Evolutionary conservation across 192 early-diverging fungal species (phyloP).

Genomic region (Coemansia sp.): DNA sequence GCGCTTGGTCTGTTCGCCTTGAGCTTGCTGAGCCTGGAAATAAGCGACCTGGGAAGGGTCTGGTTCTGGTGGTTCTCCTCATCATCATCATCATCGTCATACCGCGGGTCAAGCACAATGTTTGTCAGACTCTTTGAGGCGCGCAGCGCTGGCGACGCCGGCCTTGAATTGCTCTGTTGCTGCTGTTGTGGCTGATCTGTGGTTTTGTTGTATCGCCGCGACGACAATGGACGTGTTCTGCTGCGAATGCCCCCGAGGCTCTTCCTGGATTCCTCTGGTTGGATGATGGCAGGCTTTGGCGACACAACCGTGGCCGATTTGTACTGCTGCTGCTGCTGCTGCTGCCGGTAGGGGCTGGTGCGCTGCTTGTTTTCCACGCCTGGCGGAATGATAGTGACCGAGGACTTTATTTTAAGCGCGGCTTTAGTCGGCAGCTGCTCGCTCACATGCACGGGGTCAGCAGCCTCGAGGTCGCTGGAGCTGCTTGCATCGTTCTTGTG

Average conservation of each 20-base stretch:
- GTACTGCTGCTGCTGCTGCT: not conserved
- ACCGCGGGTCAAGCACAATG: not conserved
- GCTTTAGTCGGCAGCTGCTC: not conserved
- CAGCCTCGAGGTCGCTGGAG: conserved; percentile 24
- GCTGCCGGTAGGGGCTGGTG: not conserved
- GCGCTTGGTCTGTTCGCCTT: conserved; percentile 26
- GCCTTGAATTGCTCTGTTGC: not conserved
- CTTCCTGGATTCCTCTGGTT: not conserved
- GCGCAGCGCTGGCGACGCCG: conserved; percentile 4
- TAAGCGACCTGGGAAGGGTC: conserved; percentile 15
- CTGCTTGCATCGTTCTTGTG: conserved; percentile 10
- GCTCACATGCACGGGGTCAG: conserved; percentile 34
- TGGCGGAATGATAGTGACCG: not conserved
- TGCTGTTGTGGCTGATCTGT: conserved; percentile 9
- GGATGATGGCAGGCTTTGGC: not conserved
- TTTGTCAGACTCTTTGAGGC: conserved; percentile 15
- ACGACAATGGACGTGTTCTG: conserved; percentile 14
- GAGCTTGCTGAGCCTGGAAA: conserved; percentile 25
- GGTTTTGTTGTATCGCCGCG: conserved; percentile 30
- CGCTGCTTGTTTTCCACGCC: not conserved
- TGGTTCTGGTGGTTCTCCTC: not conserved
- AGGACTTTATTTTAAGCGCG: not conserved
- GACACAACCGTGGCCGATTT: not conserved
- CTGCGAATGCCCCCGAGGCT: conserved; percentile 44
- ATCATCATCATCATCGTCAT: not conserved